phyloP scores from a whole-genome alignment of 495 filamentous ascomycete species.

The Friedmanniomyces simplex region DNA sequence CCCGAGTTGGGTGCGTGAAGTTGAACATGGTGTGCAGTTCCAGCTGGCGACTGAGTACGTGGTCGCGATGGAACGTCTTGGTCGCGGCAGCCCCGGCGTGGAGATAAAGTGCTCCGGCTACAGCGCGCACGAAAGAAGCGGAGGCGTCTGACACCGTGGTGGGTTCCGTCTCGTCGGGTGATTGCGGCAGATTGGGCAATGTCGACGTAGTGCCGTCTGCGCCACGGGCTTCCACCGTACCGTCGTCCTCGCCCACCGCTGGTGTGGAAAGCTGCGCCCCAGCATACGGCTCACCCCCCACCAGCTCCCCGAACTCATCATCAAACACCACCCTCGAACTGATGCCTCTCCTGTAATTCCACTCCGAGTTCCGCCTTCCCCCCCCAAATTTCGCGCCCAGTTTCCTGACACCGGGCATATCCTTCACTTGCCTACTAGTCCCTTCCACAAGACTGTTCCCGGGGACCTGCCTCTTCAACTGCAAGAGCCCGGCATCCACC shows the following conservation, averaged over 20 bases:
- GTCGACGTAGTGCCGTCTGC: background rate
- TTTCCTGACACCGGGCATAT: conserved; percentile 10
- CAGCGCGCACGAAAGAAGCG: conserved; percentile 64
- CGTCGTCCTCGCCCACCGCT: conserved; percentile 5
- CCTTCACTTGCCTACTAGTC: conserved; percentile 29
- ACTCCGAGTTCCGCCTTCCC: conserved; percentile 36
- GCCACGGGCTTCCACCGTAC: background rate
- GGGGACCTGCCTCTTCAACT: conserved; percentile 55
- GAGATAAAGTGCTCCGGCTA: conserved; percentile 74
- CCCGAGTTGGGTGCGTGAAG: conserved; percentile 71
- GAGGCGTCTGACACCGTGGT: conserved; percentile 33
- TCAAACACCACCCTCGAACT: conserved; percentile 64
- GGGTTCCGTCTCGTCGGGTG: background rate
- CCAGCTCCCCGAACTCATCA: conserved; percentile 64
- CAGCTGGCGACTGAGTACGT: conserved; percentile 71
- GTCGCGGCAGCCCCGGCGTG: conserved; percentile 59
- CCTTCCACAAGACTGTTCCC: conserved; percentile 39
- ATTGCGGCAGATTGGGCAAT: background rate
- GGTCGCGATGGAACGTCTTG: conserved; percentile 69
- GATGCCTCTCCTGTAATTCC: conserved; percentile 58
- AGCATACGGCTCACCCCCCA: conserved; percentile 6
- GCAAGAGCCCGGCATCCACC: conserved; percentile 87
- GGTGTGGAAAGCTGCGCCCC: conserved; percentile 9
- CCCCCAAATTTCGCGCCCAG: conserved; percentile 17
- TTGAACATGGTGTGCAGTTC: conserved; percentile 66